These are phyloP conservation scores for Imleria badia DNA, from an alignment of 768 basidiomycete species.

Conservation along the genomic window DNA sequence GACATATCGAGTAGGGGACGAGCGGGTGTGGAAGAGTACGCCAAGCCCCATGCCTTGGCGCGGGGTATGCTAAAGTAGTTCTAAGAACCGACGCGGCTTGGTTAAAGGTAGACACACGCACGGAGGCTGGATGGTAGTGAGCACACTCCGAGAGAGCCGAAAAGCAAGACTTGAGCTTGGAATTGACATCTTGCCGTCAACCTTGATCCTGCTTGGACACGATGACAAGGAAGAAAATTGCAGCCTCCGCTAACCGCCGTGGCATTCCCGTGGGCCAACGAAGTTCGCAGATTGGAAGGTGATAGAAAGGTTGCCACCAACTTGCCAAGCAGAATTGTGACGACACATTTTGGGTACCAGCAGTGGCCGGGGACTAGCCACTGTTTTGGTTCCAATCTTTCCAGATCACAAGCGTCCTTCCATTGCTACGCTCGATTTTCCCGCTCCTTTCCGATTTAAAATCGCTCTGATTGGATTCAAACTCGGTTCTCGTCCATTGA, in stretches of 20 bases:
- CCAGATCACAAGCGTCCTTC: too few species aligned
- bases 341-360: too few species aligned
- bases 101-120: conserved; percentile 20
- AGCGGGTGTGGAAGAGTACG: conserved; percentile 40
- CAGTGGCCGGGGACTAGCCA: too few species aligned
- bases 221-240: not conserved
- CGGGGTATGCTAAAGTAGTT: conserved; percentile 47
- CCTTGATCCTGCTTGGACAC: not conserved
- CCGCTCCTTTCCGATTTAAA: too few species aligned
- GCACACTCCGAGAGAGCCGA: conserved; percentile 40
- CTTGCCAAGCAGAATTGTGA: too few species aligned
- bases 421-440: too few species aligned
- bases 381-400: too few species aligned
- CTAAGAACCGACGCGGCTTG: not conserved
- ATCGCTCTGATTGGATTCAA: too few species aligned
- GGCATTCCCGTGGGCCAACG: too few species aligned
- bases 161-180: conserved; percentile 24
- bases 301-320: too few species aligned
- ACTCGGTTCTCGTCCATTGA: too few species aligned
- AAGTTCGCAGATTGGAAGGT: too few species aligned
- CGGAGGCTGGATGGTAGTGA: conserved; percentile 49
- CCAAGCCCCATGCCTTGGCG: conserved; percentile 55
- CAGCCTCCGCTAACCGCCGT: not conserved
- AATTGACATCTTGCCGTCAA: conserved; percentile 11
- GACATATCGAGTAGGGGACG: conserved; percentile 68